Evolutionary conservation across 2,329 filamentous ascomycete genomes (phyloP).

Genomic region (Cyphellophora attinorum): DNA sequence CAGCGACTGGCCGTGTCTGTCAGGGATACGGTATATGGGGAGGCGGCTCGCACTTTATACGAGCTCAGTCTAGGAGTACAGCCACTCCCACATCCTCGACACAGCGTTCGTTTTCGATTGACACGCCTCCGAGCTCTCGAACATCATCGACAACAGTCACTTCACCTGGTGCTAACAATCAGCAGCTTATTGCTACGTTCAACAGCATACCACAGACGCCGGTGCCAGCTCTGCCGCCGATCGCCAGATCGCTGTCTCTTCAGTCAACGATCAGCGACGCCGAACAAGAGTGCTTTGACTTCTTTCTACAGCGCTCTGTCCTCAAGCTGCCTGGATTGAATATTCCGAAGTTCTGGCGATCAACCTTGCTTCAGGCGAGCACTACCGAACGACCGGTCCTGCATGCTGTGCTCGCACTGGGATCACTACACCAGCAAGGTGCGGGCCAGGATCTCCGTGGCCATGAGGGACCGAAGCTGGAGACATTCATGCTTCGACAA

Average conservation of each 20-base stretch:
- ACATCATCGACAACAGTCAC: no score
- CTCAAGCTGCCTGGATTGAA: slow-evolving; percentile 28
- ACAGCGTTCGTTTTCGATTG: not conserved
- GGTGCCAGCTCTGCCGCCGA: no score
- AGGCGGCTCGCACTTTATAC: slow-evolving; percentile 17
- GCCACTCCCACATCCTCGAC: not conserved
- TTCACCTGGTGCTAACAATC: no score
- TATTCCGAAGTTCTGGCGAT: slow-evolving; percentile 29
- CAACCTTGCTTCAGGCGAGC: slow-evolving; percentile 29
- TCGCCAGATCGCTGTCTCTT: no score
- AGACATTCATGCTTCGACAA: no score
- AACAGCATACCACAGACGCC: no score
- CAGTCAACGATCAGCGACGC: no score
- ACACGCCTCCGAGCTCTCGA: no score
- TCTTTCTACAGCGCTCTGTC: slow-evolving; percentile 19
- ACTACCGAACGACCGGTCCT: slow-evolving; percentile 29
- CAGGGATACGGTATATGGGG: slow-evolving; percentile 36
- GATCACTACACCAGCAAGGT: slow-evolving; percentile 25
- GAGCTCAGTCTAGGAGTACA: not conserved
- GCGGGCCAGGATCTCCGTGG: slow-evolving; percentile 9
- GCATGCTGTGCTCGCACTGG: slow-evolving; percentile 33
- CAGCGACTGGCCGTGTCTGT: slow-evolving; percentile 26
- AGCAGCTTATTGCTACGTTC: no score
- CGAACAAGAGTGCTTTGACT: slow-evolving; percentile 21
- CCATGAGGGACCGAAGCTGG: no score